These are phyloP conservation scores for Blastobotrys muscicola DNA, from an alignment of 805 yeast genomes.

Conservation along the genomic window DNA sequence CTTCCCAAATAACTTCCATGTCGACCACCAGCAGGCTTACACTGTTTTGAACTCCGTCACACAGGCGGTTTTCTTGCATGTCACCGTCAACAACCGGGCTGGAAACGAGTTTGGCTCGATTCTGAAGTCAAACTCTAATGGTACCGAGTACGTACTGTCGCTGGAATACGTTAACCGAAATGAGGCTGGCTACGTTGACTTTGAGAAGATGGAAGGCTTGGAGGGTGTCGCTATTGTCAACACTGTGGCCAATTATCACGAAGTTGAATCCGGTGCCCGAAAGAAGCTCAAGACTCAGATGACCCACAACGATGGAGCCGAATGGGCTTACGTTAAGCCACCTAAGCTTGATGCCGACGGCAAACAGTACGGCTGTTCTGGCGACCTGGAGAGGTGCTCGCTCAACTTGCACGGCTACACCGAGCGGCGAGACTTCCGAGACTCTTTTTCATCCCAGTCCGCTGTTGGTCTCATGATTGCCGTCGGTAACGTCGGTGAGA, in stretches of 20 bases:
- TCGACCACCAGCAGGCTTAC: conserved; percentile 58
- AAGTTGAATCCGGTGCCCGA: conserved; percentile 33
- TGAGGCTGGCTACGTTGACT: conserved; percentile 69
- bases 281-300: conserved; percentile 64
- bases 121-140: conserved; percentile 83
- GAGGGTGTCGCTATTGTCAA: conserved; percentile 82
- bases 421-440: conserved; percentile 74
- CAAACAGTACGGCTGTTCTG: conserved; percentile 42
- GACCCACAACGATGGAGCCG: conserved; percentile 85
- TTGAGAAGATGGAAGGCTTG: conserved; percentile 68
- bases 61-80: conserved; percentile 70
- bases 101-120: conserved; percentile 65
- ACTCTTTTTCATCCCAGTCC: conserved; percentile 77
- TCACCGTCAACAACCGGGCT: conserved; percentile 48
- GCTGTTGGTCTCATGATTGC: conserved; percentile 85
- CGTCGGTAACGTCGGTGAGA: conserved; percentile 84
- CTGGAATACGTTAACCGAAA: conserved; percentile 69
- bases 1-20: conserved; percentile 59
- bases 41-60: conserved; percentile 70
- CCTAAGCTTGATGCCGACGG: conserved; percentile 60
- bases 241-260: conserved; percentile 47
- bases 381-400: conserved; percentile 54
- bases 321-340: conserved; percentile 66
- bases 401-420: conserved; percentile 86
- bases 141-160: conserved; percentile 71